Percentiles rank a stretch among this genome's conserved stretches.
Conservation (phyloP, 2,329 filamentous ascomycete species). For the Teratosphaeria epicoccoides region DNA sequence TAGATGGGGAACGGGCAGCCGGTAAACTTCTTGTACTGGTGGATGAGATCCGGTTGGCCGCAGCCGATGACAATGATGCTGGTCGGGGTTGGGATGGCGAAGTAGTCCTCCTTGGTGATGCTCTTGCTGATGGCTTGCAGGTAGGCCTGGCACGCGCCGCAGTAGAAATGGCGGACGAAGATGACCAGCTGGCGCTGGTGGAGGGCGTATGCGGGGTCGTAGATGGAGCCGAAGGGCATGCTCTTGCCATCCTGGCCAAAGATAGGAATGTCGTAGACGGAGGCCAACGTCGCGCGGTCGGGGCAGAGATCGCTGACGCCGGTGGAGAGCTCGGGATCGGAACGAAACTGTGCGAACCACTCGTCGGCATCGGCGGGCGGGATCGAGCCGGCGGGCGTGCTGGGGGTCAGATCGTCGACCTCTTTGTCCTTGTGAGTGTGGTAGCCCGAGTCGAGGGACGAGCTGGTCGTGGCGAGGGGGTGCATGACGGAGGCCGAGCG, state of each 20-base stretch:
- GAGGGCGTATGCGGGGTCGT: constrained; percentile 37
- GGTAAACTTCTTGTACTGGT: constrained; percentile 26
- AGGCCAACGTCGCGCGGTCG: constrained; percentile 23
- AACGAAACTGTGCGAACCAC: constrained; percentile 27
- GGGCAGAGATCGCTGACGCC: constrained; percentile 23
- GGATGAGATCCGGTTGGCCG: constrained; percentile 27
- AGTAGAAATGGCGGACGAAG: constrained; percentile 34
- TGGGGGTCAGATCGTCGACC: neutral
- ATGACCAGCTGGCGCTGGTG: constrained; percentile 30
- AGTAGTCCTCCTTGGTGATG: constrained; percentile 28
- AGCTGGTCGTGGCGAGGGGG: constrained; percentile 9
- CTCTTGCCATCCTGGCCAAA: constrained; percentile 52
- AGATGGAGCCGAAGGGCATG: constrained; percentile 53
- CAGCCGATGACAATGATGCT: constrained; percentile 30
- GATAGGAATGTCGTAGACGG: constrained; percentile 32
- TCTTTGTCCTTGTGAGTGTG: neutral
- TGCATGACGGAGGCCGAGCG: neutral
- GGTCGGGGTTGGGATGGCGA: constrained; percentile 26
- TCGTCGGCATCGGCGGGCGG: constrained; percentile 12
- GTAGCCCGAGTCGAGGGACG: constrained; percentile 2
- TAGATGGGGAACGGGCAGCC: constrained; percentile 29
- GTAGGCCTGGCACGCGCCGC: constrained; percentile 31
- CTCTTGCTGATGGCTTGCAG: constrained; percentile 24
- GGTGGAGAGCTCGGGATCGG: constrained; percentile 19
- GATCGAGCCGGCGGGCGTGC: neutral